phyloP scores from a whole-genome alignment of 306 rosid genomes.

The Begonia loranthoides region DNA sequence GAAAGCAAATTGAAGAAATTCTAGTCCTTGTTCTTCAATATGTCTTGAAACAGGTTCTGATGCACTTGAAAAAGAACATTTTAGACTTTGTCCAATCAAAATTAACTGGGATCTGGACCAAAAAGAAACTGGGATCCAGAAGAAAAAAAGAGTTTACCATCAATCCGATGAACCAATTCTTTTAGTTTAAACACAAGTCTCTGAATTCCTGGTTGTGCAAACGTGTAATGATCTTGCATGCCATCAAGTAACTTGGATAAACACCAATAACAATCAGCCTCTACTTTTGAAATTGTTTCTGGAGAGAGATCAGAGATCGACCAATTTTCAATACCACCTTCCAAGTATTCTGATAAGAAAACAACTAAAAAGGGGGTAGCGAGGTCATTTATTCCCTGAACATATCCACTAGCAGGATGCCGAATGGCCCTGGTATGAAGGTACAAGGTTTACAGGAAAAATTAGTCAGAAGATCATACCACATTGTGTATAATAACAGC shows the following conservation, averaged over 20 bases:
- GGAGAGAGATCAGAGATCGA: slow-evolving; percentile 54
- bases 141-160: slow-evolving; percentile 35
- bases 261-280: slow-evolving; percentile 97
- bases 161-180: slow-evolving; percentile 86
- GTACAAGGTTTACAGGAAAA: no score
- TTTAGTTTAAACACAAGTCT: slow-evolving; percentile 89
- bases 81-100: not conserved
- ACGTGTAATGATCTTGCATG: slow-evolving; percentile 97
- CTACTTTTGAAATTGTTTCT: slow-evolving; percentile 49
- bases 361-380: slow-evolving; percentile 87
- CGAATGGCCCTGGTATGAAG: slow-evolving; percentile 74
- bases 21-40: slow-evolving; percentile 88
- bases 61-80: slow-evolving; percentile 9
- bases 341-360: slow-evolving; percentile 72
- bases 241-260: slow-evolving; percentile 87
- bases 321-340: slow-evolving; percentile 70
- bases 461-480: no score
- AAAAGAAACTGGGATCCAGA: not conserved
- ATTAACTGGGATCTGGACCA: not conserved
- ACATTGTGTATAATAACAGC: no score
- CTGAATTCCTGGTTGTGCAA: slow-evolving; percentile 98
- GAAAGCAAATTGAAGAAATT: slow-evolving; percentile 97
- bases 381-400: slow-evolving; percentile 98
- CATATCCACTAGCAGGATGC: slow-evolving; percentile 99
- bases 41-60: slow-evolving; percentile 89